phyloP scores from a whole-genome alignment of 2,329 filamentous ascomycete species.

The Sporothrix brunneoviolacea region DNA sequence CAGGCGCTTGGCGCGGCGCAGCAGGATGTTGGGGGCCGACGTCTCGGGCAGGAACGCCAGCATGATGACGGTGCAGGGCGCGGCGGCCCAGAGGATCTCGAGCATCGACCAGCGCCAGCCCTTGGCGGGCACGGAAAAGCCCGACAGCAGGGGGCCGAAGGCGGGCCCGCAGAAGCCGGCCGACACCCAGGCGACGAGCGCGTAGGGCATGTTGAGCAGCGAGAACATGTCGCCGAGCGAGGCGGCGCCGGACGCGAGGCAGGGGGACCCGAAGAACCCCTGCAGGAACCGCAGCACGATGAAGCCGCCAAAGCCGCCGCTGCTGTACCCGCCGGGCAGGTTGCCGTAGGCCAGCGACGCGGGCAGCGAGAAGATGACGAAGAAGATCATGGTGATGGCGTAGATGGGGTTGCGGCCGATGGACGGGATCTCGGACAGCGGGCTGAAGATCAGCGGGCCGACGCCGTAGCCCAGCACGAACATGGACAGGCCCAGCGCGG shows the following conservation, averaged over 20 bases:
- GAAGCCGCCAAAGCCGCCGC: conserved; percentile 47
- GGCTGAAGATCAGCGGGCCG: conserved; percentile 53
- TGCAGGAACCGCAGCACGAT: conserved; percentile 65
- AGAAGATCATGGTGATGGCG: conserved; percentile 17
- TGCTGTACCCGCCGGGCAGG: conserved; percentile 13
- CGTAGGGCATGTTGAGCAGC: conserved; percentile 58
- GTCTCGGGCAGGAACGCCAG: conserved; percentile 31
- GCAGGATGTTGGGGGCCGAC: conserved; percentile 40
- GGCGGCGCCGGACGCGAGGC: conserved; percentile 56
- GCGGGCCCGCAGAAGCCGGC: conserved; percentile 41
- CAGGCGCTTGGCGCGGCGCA: conserved; percentile 49
- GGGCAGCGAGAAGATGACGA: conserved; percentile 34
- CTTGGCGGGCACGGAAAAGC: conserved; percentile 25
- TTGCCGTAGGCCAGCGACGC: conserved; percentile 27
- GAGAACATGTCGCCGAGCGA: conserved; percentile 59
- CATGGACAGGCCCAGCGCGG: conserved; percentile 46
- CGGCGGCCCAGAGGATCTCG: conserved; percentile 23
- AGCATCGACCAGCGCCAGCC: conserved; percentile 32
- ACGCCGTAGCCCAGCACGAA: conserved; percentile 52
- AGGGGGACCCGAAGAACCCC: conserved; percentile 55
- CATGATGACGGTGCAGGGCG: conserved; percentile 37
- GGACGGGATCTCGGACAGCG: conserved; percentile 29
- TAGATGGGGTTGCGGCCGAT: conserved; percentile 31
- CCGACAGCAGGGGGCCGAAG: conserved; percentile 44
- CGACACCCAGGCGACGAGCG: conserved; percentile 69